Conservation (phyloP, 1,284 basidiomycete genomes). For the Pisolithus thermaeus region DNA sequence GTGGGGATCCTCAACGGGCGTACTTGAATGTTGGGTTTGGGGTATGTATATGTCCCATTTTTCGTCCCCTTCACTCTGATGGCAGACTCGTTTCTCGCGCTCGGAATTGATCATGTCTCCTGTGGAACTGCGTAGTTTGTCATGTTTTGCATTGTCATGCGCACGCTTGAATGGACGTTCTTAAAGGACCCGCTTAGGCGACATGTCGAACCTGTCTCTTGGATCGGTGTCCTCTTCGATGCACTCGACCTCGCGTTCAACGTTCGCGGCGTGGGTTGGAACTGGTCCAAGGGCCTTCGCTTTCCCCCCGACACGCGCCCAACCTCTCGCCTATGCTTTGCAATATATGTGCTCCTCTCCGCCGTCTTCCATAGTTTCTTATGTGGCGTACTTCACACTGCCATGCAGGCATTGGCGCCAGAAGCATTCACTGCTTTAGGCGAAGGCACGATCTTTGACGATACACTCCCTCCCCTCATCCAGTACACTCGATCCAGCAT, state of each 20-base stretch:
- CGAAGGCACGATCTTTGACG: slow-evolving; percentile 47
- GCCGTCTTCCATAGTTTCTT: slow-evolving; percentile 32
- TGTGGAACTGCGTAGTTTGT: background rate
- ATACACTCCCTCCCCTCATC: slow-evolving; percentile 31
- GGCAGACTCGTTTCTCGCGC: background rate
- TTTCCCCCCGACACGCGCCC: slow-evolving; percentile 37
- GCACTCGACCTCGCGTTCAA: slow-evolving; percentile 42
- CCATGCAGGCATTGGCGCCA: slow-evolving; percentile 35
- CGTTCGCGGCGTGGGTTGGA: slow-evolving; percentile 51
- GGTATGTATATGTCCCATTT: slow-evolving; percentile 20
- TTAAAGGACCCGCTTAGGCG: slow-evolving; percentile 6
- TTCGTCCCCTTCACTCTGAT: background rate
- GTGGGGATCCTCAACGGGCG: slow-evolving; percentile 27
- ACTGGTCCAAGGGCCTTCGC: slow-evolving; percentile 29
- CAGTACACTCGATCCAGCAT: slow-evolving; percentile 38
- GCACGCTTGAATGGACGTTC: slow-evolving; percentile 17
- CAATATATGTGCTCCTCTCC: slow-evolving; percentile 27
- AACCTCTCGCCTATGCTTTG: slow-evolving; percentile 28
- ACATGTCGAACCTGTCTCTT: slow-evolving; percentile 1
- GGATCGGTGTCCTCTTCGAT: slow-evolving; percentile 26
- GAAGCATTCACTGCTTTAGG: slow-evolving; percentile 29
- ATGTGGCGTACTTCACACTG: slow-evolving; percentile 37
- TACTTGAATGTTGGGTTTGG: slow-evolving; percentile 35
- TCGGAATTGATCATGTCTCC: no score
- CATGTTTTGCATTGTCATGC: background rate